These are phyloP conservation scores for Epichloe bromicola DNA, from an alignment of 2,329 filamentous ascomycete species.

Conservation along the genomic window DNA sequence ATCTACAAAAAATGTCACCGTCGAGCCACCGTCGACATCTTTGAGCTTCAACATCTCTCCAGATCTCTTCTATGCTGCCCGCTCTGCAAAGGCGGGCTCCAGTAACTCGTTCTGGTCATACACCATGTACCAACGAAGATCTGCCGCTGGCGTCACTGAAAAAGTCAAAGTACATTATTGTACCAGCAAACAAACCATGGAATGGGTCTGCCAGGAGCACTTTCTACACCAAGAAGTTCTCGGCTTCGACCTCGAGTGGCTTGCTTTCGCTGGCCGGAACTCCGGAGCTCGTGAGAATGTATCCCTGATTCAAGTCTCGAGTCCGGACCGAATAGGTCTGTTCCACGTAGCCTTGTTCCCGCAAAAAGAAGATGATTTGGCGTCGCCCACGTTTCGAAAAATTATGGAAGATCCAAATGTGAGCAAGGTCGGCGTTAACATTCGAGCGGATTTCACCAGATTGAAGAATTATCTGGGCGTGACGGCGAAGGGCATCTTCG, in stretches of 20 bases:
- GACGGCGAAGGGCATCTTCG: conserved; percentile 54
- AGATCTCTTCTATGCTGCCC: conserved; percentile 28
- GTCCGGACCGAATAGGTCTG: conserved; percentile 60
- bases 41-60: conserved; percentile 18
- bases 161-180: conserved; percentile 68
- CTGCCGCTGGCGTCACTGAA: conserved; percentile 26
- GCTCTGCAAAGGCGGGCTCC: conserved; percentile 28
- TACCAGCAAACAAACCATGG: conserved; percentile 50
- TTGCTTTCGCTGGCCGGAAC: conserved; percentile 31
- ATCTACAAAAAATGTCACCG: neutral
- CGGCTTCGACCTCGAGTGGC: conserved; percentile 91
- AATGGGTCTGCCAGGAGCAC: conserved; percentile 47
- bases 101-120: conserved; percentile 54
- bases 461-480: conserved; percentile 54
- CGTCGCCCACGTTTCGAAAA: conserved; percentile 55
- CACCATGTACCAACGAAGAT: conserved; percentile 47
- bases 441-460: conserved; percentile 58
- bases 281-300: conserved; percentile 52
- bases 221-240: conserved; percentile 59
- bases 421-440: conserved; percentile 64
- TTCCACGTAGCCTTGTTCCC: conserved; percentile 65
- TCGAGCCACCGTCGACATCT: conserved; percentile 14
- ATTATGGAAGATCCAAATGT: conserved; percentile 60
- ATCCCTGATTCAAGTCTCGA: conserved; percentile 73
- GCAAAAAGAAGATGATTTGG: conserved; percentile 36